Conservation (phyloP, 805 yeast genomes). For the Metschnikowia henanensis region DNA sequence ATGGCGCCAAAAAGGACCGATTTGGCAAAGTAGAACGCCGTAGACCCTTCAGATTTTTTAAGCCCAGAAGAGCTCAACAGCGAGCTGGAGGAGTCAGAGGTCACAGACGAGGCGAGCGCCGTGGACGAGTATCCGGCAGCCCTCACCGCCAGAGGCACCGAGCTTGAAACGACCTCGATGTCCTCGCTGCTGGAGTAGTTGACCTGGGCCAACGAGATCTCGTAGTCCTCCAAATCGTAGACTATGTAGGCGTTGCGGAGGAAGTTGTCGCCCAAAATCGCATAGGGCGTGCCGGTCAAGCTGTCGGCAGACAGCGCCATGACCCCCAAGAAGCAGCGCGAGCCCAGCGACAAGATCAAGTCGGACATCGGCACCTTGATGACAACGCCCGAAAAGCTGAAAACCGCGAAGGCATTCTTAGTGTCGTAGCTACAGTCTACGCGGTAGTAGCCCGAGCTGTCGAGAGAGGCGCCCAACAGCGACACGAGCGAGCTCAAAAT, state of each 20-base stretch:
- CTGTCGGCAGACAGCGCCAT: conserved; percentile 27
- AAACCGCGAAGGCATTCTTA: conserved; percentile 16
- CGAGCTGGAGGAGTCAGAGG: neutral
- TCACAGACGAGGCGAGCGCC: neutral
- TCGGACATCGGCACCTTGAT: conserved; percentile 48
- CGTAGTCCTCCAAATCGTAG: conserved; percentile 57
- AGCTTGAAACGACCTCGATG: conserved; percentile 43
- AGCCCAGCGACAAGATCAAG: conserved; percentile 20
- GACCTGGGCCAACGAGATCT: conserved; percentile 53
- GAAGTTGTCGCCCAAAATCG: conserved; percentile 63
- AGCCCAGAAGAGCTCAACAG: neutral
- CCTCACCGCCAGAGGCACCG: conserved; percentile 49
- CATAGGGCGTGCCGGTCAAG: conserved; percentile 52
- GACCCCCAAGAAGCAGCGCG: conserved; percentile 27
- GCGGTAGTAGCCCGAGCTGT: neutral
- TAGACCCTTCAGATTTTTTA: neutral
- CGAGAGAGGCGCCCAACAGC: neutral
- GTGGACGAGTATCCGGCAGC: conserved; percentile 49
- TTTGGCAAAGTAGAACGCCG: too few relatives aligned
- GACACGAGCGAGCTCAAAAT: conserved; percentile 21
- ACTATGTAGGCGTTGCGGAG: conserved; percentile 63
- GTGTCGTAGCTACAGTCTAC: neutral
- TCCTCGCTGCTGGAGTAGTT: conserved; percentile 28
- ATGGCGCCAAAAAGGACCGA: too few relatives aligned
- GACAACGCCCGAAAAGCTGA: conserved; percentile 55